phyloP scores from a whole-genome alignment of 768 basidiomycete species.

The Hirschioporus abietinus region DNA sequence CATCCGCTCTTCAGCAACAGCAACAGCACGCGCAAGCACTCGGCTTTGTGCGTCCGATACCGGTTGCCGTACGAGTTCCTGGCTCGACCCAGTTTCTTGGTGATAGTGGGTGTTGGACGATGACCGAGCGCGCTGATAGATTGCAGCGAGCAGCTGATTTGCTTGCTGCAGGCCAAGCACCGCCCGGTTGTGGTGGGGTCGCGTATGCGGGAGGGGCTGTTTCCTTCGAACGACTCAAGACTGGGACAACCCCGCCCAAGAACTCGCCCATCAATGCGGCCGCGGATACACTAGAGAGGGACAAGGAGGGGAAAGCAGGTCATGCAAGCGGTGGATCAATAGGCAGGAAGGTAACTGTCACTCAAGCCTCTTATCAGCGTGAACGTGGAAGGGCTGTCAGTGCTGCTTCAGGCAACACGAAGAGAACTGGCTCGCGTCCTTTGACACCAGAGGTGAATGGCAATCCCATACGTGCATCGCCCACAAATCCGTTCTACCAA shows the following conservation, averaged over 20 bases:
- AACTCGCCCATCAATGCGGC: too few species aligned
- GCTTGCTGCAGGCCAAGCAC: too few species aligned
- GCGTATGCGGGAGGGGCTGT: slow-evolving; percentile 44
- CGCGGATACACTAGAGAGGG: slow-evolving; percentile 47
- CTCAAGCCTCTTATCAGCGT: too few species aligned
- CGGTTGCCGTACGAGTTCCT: slow-evolving; percentile 46
- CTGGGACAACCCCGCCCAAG: too few species aligned
- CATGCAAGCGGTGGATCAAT: slow-evolving; percentile 20
- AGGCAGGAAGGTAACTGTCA: slow-evolving; percentile 17
- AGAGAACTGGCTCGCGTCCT: too few species aligned
- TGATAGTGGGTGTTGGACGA: slow-evolving; percentile 55
- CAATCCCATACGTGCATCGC: too few species aligned
- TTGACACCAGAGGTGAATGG: too few species aligned
- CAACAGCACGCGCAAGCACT: slow-evolving; percentile 27
- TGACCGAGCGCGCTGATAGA: slow-evolving; percentile 63
- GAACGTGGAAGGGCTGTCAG: too few species aligned
- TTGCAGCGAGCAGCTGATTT: slow-evolving; percentile 37
- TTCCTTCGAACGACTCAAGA: slow-evolving; percentile 34
- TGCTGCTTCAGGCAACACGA: too few species aligned
- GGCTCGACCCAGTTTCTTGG: slow-evolving; percentile 56
- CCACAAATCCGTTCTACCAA: too few species aligned
- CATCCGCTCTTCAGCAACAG: slow-evolving; percentile 21
- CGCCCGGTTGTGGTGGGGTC: slow-evolving; percentile 35
- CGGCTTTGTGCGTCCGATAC: slow-evolving; percentile 47
- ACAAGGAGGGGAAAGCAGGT: slow-evolving; percentile 42